Base-by-base conservation (phyloP, 768 basidiomycete species). In the Tylopilus sp. region DNA sequence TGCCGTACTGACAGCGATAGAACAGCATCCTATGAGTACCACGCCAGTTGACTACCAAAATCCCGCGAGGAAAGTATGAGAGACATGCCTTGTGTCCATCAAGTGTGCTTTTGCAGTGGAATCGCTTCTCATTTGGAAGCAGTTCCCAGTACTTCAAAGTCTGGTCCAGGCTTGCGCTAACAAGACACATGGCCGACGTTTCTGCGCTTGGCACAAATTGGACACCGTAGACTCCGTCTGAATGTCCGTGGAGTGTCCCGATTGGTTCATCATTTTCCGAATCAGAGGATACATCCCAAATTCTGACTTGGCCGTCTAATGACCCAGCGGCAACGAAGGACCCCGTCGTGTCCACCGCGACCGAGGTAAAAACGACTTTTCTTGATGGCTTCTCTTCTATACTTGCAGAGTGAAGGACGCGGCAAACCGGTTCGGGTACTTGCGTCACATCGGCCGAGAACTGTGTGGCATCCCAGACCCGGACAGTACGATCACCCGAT, bases 291-390 rank as follows among this genome's bases (percentile, higher is more conserved):
- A 75, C 65, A 52, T 79, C 72, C 80, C 80, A 82, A 12, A 82
- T 69, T 46, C 80, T 72, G 26, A 81, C 69, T 49, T 73, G 66
- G 21, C 75, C 75, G 58, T 81, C 79, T n/a, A 82, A 70, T 28
- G 71, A 72, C 9, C 79, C 80, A 31, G 79, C 75, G 33, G 79
- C 80, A 18, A 80, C 72, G 48, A 76, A 70, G 42, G 67, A 69
- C 4, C 78, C 75, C 50, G 59, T 50, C 2, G 44, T 28, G 45
- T 70, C 61, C 22, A 69, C 60, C 1, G 68, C 28, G 21, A 69
- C 56, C 2, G 68, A 69, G 41, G 67, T 69, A 23, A 67, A 62
- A 42, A 67, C 67, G 21, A 56, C 51, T 9, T 67, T 60, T 23
- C 65, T 52, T 13, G 59, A 52, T 1, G 51, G 46, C 30, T 48